Evolutionary conservation across 2,329 filamentous ascomycete species (phyloP), one percentile per base, ranked within the genome.

Genomic region (Huntiella savannae): DNA sequence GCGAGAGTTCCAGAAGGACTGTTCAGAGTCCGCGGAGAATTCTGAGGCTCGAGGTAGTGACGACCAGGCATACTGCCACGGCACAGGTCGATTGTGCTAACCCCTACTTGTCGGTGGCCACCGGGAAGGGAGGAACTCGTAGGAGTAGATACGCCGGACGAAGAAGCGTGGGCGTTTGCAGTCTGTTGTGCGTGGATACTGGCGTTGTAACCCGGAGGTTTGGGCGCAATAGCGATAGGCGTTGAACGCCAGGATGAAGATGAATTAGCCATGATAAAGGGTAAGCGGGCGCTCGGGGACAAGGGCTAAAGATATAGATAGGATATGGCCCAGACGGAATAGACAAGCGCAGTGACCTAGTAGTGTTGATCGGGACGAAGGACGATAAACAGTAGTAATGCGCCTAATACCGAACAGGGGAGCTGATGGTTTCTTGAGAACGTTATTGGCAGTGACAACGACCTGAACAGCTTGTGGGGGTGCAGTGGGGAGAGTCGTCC

Each of bases 181-280:
- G 35, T 48, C 10, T 17, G 12, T 28, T 45, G 56, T 64, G 53
- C 61, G 60, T 52, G 57, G 63, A 52, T 57, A 62, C 53, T 61
- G 59, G 59, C 34, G 56, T 56, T 51, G 57, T 64, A 46, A 13
- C 47, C 47, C 51, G 68, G 64, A 51, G 70, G 71, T 58, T 76
- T 75, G 53, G 74, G 71, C 52, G 75, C 74, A 59, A 79, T 79
- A 58, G 74, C 69, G 58, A 79, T 78, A 54, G 75, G 75, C 57
- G 71, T 72, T 62, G 74, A 76, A 60, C 75, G 66, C 52, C 69
- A 65, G 58, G 76, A 64, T 56, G 67, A 60, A 55, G 60, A 64
- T 53, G 70, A 63, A 55, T 66, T 69, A 43, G 59, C 55, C 54
- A 71, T 68, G 69, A 75, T 75, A 61, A 57, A 43, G 34, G 40